Evolutionary conservation across 805 yeast species (phyloP).

Genomic region (Hanseniaspora lachancei): DNA sequence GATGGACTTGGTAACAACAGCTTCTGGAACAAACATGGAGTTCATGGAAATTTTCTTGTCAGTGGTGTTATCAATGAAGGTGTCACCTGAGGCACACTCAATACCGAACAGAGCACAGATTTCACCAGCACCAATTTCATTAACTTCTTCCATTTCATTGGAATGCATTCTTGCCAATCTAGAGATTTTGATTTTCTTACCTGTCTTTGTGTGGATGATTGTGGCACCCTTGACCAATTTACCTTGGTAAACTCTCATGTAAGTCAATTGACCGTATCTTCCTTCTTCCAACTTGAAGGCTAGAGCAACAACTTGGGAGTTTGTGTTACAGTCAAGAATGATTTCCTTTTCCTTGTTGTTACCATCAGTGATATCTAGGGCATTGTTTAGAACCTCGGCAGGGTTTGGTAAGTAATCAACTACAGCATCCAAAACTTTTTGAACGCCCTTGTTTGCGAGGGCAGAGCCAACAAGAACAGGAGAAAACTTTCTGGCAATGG

Average conservation of each 20-base stretch:
- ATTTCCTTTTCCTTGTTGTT: conserved; percentile 53
- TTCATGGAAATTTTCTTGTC: conserved; percentile 65
- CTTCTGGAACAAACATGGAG: conserved; percentile 97
- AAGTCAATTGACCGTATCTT: conserved; percentile 92
- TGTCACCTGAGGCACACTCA: conserved; percentile 97
- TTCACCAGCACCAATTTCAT: conserved; percentile 93
- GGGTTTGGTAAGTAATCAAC: conserved; percentile 95
- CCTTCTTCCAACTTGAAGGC: conserved; percentile 99
- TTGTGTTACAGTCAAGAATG: conserved; percentile 55
- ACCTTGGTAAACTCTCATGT: conserved; percentile 95
- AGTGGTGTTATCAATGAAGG: conserved; percentile 75
- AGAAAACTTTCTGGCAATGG: conserved; percentile 88
- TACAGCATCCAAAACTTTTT: conserved; percentile 89
- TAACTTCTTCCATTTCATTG: conserved; percentile 96
- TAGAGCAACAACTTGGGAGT: conserved; percentile 79
- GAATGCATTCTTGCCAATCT: conserved; percentile 97
- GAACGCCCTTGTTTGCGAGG: conserved; percentile 88
- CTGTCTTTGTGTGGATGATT: conserved; percentile 79
- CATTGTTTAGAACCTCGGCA: conserved; percentile 80
- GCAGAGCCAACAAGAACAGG: conserved; percentile 99
- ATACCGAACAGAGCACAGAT: conserved; percentile 98
- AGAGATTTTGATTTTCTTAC: conserved; percentile 84
- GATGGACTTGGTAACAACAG: conserved; percentile 87
- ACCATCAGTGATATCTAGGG: conserved; percentile 55
- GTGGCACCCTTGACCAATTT: conserved; percentile 77